Percentiles rank a stretch among this genome's conserved stretches.
phyloP scores from a whole-genome alignment of 2,329 filamentous ascomycete species.

The Blumeriella jaapii region DNA sequence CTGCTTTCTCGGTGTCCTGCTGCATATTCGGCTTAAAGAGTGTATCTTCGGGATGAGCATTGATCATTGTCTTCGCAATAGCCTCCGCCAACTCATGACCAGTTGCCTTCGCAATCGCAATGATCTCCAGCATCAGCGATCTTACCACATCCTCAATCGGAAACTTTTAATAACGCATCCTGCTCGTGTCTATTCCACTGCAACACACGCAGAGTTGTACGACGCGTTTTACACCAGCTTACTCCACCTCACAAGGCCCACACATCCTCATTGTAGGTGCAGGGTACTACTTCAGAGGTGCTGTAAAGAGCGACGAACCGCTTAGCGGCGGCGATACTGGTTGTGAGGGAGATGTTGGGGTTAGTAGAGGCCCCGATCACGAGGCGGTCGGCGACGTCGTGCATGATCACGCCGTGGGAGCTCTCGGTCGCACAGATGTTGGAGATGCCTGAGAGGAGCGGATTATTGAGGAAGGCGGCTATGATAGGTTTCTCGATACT shows the following conservation, averaged over 20 bases:
- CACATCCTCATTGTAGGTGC: conserved; percentile 16
- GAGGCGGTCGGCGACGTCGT: conserved; percentile 17
- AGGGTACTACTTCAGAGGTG: conserved; percentile 15
- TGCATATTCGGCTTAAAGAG: conserved; percentile 35
- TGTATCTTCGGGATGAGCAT: conserved; percentile 36
- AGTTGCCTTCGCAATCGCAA: conserved; percentile 17
- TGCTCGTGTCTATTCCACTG: conserved; percentile 19
- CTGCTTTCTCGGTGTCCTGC: conserved; percentile 38
- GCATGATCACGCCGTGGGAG: conserved; percentile 14
- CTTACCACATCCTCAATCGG: conserved; percentile 25
- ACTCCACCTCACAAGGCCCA: conserved; percentile 18
- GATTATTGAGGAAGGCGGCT: conserved; percentile 17
- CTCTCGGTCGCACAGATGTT: conserved; percentile 19
- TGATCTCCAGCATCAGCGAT: conserved; percentile 24
- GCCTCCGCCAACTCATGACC: conserved; percentile 18
- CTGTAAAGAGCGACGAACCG: conserved; percentile 18
- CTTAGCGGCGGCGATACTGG: conserved; percentile 10
- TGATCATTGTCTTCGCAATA: conserved; percentile 30
- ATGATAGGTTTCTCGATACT: conserved; percentile 22
- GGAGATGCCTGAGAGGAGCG: conserved; percentile 20
- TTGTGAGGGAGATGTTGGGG: conserved; percentile 10
- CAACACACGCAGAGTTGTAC: conserved; percentile 19
- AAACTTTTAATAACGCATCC: conserved; percentile 19
- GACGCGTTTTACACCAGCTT: conserved; percentile 22
- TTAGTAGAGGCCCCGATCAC: conserved; percentile 18